Evolutionary conservation across 805 yeast species (phyloP).

Genomic region (Ogataea trehaloabstinens): DNA sequence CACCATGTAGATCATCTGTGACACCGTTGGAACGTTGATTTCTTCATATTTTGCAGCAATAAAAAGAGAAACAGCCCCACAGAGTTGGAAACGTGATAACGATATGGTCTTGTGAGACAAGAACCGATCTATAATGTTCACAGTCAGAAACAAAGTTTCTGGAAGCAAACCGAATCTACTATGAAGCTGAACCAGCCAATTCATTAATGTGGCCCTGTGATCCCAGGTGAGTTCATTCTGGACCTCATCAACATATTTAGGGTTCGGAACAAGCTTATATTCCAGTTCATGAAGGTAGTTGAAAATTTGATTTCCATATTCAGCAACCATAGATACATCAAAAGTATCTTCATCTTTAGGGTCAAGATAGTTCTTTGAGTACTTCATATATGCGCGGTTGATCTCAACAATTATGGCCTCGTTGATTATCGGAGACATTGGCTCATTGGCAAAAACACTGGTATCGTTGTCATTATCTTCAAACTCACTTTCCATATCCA

Average conservation of each 20-base stretch:
- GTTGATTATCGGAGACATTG: slow-evolving; percentile 60
- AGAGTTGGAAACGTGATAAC: slow-evolving; percentile 82
- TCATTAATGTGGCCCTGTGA: slow-evolving; percentile 79
- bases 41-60: slow-evolving; percentile 95
- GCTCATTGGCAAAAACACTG: slow-evolving; percentile 30
- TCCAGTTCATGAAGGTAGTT: slow-evolving; percentile 74
- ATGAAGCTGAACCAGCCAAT: slow-evolving; percentile 90
- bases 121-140: slow-evolving; percentile 83
- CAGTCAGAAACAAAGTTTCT: slow-evolving; percentile 79
- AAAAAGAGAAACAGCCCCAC: slow-evolving; percentile 87
- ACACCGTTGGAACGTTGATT: slow-evolving; percentile 82
- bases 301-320: slow-evolving; percentile 85
- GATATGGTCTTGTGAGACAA: slow-evolving; percentile 71
- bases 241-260: slow-evolving; percentile 66
- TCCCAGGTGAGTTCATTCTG: slow-evolving; percentile 77
- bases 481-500: slow-evolving; percentile 32
- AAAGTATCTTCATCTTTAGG: slow-evolving; percentile 79
- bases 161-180: slow-evolving; percentile 76
- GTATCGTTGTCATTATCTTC: slow-evolving; percentile 34
- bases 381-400: slow-evolving; percentile 47
- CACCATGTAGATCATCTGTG: slow-evolving; percentile 80
- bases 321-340: slow-evolving; percentile 90
- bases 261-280: slow-evolving; percentile 63
- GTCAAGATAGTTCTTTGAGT: slow-evolving; percentile 53
- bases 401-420: slow-evolving; percentile 49